Percentiles rank a stretch among this genome's conserved stretches.
These are phyloP conservation scores for Camellia lanceoleosa DNA, from an alignment of 148 eudicot genomes.

Conservation along the genomic window DNA sequence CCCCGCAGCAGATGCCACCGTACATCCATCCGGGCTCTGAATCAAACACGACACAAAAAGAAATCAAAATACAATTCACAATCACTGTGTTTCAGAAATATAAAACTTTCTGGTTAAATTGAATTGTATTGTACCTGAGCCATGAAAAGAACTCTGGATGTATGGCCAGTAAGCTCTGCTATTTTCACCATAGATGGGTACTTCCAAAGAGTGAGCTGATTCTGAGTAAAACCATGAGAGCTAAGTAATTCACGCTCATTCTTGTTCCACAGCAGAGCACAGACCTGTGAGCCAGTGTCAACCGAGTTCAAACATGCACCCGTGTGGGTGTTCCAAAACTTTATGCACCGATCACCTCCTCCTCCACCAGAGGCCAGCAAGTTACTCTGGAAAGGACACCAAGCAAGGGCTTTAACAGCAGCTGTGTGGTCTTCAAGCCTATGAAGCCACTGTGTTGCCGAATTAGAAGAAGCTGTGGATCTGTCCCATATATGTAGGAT, in stretches of 20 bases:
- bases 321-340: slow-evolving; percentile 94
- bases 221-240: slow-evolving; percentile 87
- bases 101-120: not conserved
- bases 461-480: slow-evolving; percentile 60
- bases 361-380: slow-evolving; percentile 90
- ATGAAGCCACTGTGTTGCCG: slow-evolving; percentile 77
- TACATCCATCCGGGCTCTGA: slow-evolving; percentile 88
- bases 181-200: slow-evolving; percentile 93
- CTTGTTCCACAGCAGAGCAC: slow-evolving; percentile 84
- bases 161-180: slow-evolving; percentile 84
- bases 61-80: slow-evolving; percentile 4
- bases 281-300: slow-evolving; percentile 89
- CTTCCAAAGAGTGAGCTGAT: slow-evolving; percentile 90
- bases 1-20: slow-evolving; percentile 87
- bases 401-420: slow-evolving; percentile 92
- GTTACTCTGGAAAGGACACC: slow-evolving; percentile 96
- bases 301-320: slow-evolving; percentile 86
- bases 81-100: too few relatives aligned
- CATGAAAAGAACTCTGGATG: slow-evolving; percentile 92
- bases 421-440: slow-evolving; percentile 92
- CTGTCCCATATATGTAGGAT: slow-evolving; percentile 87
- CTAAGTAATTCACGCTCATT: slow-evolving; percentile 79
- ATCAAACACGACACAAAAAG: not conserved
- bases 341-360: slow-evolving; percentile 71
- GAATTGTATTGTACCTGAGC: slow-evolving; percentile 54